Percentiles rank a stretch among this genome's conserved stretches.
phyloP scores from a whole-genome alignment of 805 yeast species.

The Yamadazyma sp. region DNA sequence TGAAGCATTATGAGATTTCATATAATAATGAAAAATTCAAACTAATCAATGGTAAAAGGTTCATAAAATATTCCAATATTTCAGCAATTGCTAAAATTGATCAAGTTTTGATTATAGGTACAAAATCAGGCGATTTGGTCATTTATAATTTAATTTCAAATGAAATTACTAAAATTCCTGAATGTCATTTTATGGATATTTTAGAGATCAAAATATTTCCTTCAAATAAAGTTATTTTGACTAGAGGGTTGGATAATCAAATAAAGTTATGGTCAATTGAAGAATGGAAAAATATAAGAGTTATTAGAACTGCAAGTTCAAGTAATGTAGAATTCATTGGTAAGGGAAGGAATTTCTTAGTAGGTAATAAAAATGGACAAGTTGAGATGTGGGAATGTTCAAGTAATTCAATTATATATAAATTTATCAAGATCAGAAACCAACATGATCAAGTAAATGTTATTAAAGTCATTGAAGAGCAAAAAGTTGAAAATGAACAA shows the following conservation, averaged over 20 bases:
- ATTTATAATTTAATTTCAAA: constrained; percentile 9
- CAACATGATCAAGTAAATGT: constrained; percentile 17
- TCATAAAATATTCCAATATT: constrained; percentile 4
- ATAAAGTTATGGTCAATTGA: constrained; percentile 59
- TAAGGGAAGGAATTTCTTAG: constrained; percentile 63
- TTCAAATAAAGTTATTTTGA: constrained; percentile 56
- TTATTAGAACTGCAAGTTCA: constrained; percentile 50
- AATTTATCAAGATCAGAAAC: constrained; percentile 23
- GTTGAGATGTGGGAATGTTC: constrained; percentile 72
- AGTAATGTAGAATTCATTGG: constrained; percentile 47
- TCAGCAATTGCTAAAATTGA: constrained; percentile 8
- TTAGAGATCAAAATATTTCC: constrained; percentile 53
- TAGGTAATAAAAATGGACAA: constrained; percentile 50
- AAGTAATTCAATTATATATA: constrained; percentile 41
- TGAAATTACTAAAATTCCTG: constrained; percentile 8
- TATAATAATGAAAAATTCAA: constrained; percentile 1
- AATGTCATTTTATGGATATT: constrained; percentile 54
- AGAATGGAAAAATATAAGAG: constrained; percentile 43
- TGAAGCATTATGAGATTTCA: background rate
- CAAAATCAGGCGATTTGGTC: constrained; percentile 11
- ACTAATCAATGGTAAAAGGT: constrained; percentile 6
- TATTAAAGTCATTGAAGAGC: constrained; percentile 8
- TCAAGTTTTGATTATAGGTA: constrained; percentile 13
- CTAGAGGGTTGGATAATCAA: constrained; percentile 57
- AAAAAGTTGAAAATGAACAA: background rate